These are phyloP conservation scores for Penicillium simplicissimum DNA, from an alignment of 495 filamentous ascomycete genomes.

Conservation along the genomic window DNA sequence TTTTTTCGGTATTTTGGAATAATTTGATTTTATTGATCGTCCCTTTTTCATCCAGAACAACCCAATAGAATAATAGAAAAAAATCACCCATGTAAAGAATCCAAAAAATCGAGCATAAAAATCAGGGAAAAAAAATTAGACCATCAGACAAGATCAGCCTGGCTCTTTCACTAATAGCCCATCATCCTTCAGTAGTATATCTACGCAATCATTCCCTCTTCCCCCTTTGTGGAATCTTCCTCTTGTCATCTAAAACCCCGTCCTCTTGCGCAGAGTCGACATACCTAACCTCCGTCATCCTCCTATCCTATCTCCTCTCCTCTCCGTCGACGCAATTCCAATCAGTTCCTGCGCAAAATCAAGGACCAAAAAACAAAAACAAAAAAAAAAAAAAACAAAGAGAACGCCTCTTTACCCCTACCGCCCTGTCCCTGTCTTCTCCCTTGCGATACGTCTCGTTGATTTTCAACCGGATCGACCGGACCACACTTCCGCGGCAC, in stretches of 20 bases:
- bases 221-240: slow-evolving; percentile 21
- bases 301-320: neutral
- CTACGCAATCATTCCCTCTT: slow-evolving; percentile 30
- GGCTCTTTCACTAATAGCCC: slow-evolving; percentile 5
- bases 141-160: slow-evolving; percentile 21
- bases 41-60: slow-evolving; percentile 16
- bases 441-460: slow-evolving; percentile 43
- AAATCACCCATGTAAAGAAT: slow-evolving; percentile 13
- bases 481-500: slow-evolving; percentile 41
- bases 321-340: neutral
- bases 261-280: slow-evolving; percentile 27
- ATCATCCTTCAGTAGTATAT: slow-evolving; percentile 32
- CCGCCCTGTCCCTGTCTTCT: slow-evolving; percentile 30
- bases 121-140: slow-evolving; percentile 15
- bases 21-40: slow-evolving; percentile 11
- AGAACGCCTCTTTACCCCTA: slow-evolving; percentile 19
- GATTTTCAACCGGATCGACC: slow-evolving; percentile 39
- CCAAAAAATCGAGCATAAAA: slow-evolving; percentile 10
- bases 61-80: slow-evolving; percentile 21
- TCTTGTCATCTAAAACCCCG: slow-evolving; percentile 17
- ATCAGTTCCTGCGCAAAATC: neutral
- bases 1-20: slow-evolving; percentile 14
- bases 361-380: neutral
- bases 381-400: neutral
- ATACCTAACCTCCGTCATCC: slow-evolving; percentile 10